A percentile compares a stretch with the other conserved stretches of the same genome.
These are phyloP conservation scores for Flaveria robusta DNA, from an alignment of 129 eudicot genomes.

Conservation along the genomic window DNA sequence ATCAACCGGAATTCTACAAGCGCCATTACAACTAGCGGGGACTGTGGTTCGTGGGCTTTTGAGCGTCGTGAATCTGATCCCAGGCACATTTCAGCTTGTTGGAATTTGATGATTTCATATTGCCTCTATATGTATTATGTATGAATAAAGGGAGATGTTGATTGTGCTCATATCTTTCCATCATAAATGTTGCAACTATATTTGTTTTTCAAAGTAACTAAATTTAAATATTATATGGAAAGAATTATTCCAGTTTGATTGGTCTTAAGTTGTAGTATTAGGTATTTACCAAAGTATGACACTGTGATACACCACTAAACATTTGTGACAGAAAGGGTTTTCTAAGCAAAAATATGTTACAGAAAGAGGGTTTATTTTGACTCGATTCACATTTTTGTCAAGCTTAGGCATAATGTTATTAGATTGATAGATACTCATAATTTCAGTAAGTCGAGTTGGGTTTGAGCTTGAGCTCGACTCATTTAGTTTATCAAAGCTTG, in stretches of 20 bases:
- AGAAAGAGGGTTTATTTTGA: too few species aligned
- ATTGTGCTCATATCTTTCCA: slow-evolving; percentile 1
- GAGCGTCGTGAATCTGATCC: slow-evolving; percentile 1
- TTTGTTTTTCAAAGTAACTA: background rate
- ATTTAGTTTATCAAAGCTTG: too few species aligned
- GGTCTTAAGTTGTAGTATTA: background rate
- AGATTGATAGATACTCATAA: too few species aligned
- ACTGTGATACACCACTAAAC: too few species aligned
- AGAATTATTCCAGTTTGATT: background rate
- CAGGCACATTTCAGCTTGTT: background rate
- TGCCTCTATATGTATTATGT: background rate
- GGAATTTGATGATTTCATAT: slow-evolving; percentile 1
- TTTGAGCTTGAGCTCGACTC: too few species aligned
- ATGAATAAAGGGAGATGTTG: slow-evolving; percentile 12
- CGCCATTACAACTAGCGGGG: slow-evolving; percentile 23
- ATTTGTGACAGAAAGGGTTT: too few species aligned
- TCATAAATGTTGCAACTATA: background rate
- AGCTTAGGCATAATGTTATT: too few species aligned
- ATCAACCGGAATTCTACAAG: slow-evolving; percentile 24
- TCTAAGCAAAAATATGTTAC: too few species aligned
- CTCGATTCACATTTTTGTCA: too few species aligned
- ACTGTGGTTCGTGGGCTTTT: slow-evolving; percentile 20
- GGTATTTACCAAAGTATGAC: too few species aligned
- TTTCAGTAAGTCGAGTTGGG: too few species aligned
- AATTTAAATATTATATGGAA: background rate